These are phyloP conservation scores for Circinella minor DNA, from an alignment of 371 early-diverging fungal genomes.

Conservation along the genomic window DNA sequence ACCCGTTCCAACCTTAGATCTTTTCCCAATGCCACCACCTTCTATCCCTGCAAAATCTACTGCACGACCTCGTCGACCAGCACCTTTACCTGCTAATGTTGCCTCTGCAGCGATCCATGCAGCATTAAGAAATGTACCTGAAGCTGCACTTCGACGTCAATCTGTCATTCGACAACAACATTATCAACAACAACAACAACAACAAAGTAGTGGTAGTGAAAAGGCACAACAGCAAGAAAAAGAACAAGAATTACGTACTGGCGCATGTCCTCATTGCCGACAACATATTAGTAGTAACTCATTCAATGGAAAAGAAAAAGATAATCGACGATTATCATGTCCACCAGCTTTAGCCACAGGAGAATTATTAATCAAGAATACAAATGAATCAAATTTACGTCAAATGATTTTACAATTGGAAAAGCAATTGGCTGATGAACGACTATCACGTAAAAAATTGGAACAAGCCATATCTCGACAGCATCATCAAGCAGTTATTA, in stretches of 20 bases:
- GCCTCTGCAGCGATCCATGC: slow-evolving; percentile 43
- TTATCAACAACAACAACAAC: not conserved
- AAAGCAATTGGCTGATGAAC: slow-evolving; percentile 54
- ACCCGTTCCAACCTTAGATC: slow-evolving; percentile 14
- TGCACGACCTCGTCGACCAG: slow-evolving; percentile 35
- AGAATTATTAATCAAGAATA: slow-evolving; percentile 2
- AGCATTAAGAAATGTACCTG: slow-evolving; percentile 30
- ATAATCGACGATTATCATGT: slow-evolving; percentile 28
- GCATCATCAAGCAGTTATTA: slow-evolving; percentile 7
- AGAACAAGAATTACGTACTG: not conserved
- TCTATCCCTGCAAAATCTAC: slow-evolving; percentile 19
- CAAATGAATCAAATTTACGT: slow-evolving; percentile 19
- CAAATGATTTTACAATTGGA: slow-evolving; percentile 37
- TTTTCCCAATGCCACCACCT: slow-evolving; percentile 38
- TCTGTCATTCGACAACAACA: slow-evolving; percentile 39
- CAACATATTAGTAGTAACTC: slow-evolving; percentile 11
- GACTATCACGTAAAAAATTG: slow-evolving; percentile 38
- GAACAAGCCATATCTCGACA: slow-evolving; percentile 29
- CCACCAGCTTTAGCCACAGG: slow-evolving; percentile 42
- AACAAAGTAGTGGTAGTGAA: not conserved
- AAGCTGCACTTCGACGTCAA: slow-evolving; percentile 40
- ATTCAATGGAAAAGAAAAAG: not conserved
- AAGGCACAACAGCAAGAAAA: not conserved
- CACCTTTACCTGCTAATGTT: slow-evolving; percentile 36
- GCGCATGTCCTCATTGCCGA: slow-evolving; percentile 43